Conservation (phyloP, 805 yeast species). For the Metschnikowia gelsemii region DNA sequence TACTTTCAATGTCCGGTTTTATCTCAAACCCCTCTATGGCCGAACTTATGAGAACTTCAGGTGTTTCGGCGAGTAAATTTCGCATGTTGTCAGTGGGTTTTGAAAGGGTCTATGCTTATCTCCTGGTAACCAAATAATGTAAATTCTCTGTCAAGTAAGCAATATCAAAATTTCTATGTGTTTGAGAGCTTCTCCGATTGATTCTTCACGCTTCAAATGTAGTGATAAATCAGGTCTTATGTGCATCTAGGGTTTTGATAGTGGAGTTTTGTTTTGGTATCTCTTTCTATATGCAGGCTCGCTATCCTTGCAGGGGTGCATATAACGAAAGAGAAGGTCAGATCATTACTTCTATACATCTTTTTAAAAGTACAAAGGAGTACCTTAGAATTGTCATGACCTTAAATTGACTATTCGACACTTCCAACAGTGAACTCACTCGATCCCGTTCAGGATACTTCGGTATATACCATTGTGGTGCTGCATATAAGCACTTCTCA, state of each 20-base stretch:
- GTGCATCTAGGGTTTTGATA: not conserved
- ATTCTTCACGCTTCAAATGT: not conserved
- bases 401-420: too few relatives aligned
- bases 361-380: too few relatives aligned
- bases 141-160: not conserved
- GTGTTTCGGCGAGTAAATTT: constrained; percentile 30
- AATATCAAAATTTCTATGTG: not conserved
- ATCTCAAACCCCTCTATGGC: constrained; percentile 51
- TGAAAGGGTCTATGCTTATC: not conserved
- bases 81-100: not conserved
- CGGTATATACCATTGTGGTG: too few relatives aligned
- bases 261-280: too few relatives aligned
- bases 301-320: too few relatives aligned
- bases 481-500: too few relatives aligned
- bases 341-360: too few relatives aligned
- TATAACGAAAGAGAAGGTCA: too few relatives aligned
- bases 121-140: not conserved
- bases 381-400: too few relatives aligned
- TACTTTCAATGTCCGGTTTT: constrained; percentile 48
- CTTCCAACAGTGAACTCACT: too few relatives aligned
- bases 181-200: not conserved
- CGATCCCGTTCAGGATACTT: too few relatives aligned
- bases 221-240: not conserved
- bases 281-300: too few relatives aligned
- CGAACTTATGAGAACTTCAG: constrained; percentile 38